phyloP scores from a whole-genome alignment of 1,284 basidiomycete genomes.

The Ceratobasidium sp. region DNA sequence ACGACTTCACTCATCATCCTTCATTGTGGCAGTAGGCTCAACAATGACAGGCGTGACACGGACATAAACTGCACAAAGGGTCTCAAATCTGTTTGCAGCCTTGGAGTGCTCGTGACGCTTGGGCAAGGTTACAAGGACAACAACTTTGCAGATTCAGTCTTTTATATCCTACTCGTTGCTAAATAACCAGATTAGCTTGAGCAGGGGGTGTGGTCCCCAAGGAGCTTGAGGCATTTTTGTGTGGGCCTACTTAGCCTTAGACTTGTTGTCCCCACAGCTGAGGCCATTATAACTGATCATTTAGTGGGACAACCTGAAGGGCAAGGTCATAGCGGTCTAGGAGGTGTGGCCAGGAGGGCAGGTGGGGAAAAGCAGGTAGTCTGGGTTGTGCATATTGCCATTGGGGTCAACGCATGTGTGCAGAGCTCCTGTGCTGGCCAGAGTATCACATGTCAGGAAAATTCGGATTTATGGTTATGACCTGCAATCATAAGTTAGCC shows the following conservation, averaged over 20 bases:
- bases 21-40: background rate
- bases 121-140: conserved; percentile 3
- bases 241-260: background rate
- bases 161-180: conserved; percentile 34
- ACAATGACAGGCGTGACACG: background rate
- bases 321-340: background rate
- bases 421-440: background rate
- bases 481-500: no score
- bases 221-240: background rate
- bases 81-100: background rate
- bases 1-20: conserved; percentile 4
- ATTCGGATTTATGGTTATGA: no score
- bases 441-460: conserved; percentile 25
- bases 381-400: conserved; percentile 25
- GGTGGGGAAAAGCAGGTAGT: conserved; percentile 37
- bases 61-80: conserved; percentile 16
- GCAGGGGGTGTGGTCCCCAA: background rate
- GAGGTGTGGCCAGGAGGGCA: background rate
- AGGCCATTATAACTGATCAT: conserved; percentile 13
- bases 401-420: conserved; percentile 12
- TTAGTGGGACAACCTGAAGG: conserved; percentile 11
- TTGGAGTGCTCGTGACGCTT: conserved; percentile 34
- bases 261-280: background rate
- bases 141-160: conserved; percentile 27
- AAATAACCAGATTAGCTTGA: conserved; percentile 8